Evolutionary conservation across 805 yeast species (phyloP).

Genomic region (Yamadazyma ubonensis): DNA sequence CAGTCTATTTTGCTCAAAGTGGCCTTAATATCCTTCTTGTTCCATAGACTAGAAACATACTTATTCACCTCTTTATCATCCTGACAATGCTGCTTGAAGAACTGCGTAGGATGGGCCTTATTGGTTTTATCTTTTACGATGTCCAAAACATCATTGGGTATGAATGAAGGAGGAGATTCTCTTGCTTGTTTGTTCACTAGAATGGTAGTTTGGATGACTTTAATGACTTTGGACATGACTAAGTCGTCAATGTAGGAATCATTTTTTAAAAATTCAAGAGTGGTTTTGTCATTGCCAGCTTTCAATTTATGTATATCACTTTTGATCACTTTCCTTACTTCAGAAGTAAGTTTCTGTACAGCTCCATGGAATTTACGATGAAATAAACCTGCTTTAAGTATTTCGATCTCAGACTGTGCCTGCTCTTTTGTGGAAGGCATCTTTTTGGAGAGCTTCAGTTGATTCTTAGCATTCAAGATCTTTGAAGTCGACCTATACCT

Average conservation of each 20-base stretch:
- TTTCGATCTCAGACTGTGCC: conserved; percentile 45
- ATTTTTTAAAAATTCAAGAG: conserved; percentile 23
- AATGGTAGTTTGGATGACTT: conserved; percentile 26
- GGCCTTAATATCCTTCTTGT: conserved; percentile 39
- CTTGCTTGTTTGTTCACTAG: conserved; percentile 30
- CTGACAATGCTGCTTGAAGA: conserved; percentile 42
- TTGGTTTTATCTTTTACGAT: conserved; percentile 28
- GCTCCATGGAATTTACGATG: conserved; percentile 51
- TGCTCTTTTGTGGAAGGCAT: conserved; percentile 41
- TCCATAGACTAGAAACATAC: conserved; percentile 48
- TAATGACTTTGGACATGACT: conserved; percentile 33
- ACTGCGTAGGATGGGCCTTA: conserved; percentile 46
- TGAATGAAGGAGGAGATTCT: conserved; percentile 33
- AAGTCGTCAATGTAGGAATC: conserved; percentile 22
- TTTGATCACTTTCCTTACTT: conserved; percentile 24
- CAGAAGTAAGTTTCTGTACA: conserved; percentile 39
- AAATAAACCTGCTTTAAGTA: conserved; percentile 45
- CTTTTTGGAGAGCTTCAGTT: conserved; percentile 39
- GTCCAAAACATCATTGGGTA: conserved; percentile 26
- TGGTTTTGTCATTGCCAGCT: conserved; percentile 13
- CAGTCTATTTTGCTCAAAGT: conserved; percentile 39
- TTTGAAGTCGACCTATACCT: conserved; percentile 51
- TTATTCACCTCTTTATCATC: conserved; percentile 41
- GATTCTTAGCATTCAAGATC: conserved; percentile 45
- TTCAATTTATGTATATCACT: conserved; percentile 13